Percentiles rank a stretch among this genome's conserved stretches.
Conservation (phyloP, 108 stramenopile species). For the Stephanodiscus triporus region DNA sequence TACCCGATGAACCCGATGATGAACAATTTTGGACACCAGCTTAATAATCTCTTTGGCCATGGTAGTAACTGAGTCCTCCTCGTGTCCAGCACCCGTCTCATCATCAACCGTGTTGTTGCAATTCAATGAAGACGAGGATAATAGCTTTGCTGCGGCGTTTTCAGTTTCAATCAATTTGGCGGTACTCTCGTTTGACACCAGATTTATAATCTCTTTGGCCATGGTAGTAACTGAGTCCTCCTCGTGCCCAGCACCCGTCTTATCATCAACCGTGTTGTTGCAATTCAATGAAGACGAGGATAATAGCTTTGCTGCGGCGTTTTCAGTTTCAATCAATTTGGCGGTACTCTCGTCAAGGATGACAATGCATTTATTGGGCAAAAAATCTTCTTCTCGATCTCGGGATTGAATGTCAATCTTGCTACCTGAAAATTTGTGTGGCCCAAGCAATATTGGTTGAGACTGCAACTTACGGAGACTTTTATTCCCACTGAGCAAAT, state of each 20-base stretch:
- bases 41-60: neutral
- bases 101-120: neutral
- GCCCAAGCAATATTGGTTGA: neutral
- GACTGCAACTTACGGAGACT: too few species aligned
- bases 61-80: too few species aligned
- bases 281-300: neutral
- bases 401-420: too few species aligned
- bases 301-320: slow-evolving; percentile 1
- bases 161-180: slow-evolving; percentile 14
- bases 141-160: slow-evolving; percentile 10
- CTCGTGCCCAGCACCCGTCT: slow-evolving; percentile 3
- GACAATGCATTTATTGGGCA: slow-evolving; percentile 11
- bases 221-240: too few species aligned
- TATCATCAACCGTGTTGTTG: neutral
- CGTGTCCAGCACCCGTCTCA: slow-evolving; percentile 2
- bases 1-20: neutral
- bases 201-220: slow-evolving; percentile 15
- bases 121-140: neutral
- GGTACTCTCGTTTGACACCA: slow-evolving; percentile 13
- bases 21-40: slow-evolving; percentile 16
- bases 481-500: neutral
- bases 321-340: slow-evolving; percentile 18
- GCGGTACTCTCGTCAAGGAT: neutral
- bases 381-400: too few species aligned
- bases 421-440: neutral